These are phyloP conservation scores for Hypoxylon crocopeplum DNA, from an alignment of 495 filamentous ascomycete species.

Conservation along the genomic window DNA sequence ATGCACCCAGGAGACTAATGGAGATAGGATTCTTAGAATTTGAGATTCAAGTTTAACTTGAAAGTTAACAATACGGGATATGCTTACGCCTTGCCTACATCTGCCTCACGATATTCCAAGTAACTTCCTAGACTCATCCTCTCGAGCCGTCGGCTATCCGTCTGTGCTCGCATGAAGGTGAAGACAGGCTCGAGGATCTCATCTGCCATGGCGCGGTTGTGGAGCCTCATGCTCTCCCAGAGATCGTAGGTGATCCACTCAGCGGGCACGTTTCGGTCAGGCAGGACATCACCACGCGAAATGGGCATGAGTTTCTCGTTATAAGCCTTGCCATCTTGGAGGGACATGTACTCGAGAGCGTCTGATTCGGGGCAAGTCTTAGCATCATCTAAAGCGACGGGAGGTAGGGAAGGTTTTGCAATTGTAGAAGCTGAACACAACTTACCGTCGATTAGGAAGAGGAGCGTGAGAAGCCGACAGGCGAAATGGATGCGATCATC, in stretches of 20 bases:
- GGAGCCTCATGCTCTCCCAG: conserved; percentile 47
- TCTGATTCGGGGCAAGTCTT: conserved; percentile 30
- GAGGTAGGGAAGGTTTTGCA: no score
- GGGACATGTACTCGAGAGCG: conserved; percentile 49
- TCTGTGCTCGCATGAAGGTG: conserved; percentile 48
- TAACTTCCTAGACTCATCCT: conserved; percentile 38
- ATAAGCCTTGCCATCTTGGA: conserved; percentile 44
- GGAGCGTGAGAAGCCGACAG: conserved; percentile 42
- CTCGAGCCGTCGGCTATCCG: conserved; percentile 19
- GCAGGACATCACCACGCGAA: conserved; percentile 35
- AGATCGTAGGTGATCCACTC: conserved; percentile 50
- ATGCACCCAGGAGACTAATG: conserved; percentile 42
- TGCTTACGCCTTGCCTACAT: conserved; percentile 45
- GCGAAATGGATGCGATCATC: conserved; percentile 47
- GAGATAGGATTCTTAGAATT: not conserved
- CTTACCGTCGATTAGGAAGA: conserved; percentile 49
- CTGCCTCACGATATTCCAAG: conserved; percentile 42
- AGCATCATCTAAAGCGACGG: no score
- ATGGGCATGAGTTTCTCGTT: conserved; percentile 48
- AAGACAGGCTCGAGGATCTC: conserved; percentile 44
- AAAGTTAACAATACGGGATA: no score
- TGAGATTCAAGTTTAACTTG: no score
- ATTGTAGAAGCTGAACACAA: not conserved
- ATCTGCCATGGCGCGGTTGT: conserved; percentile 42
- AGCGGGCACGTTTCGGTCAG: conserved; percentile 43